Evolutionary conservation across 208 protist species (phyloP).

Genomic region (Tetramitus jugosus): DNA sequence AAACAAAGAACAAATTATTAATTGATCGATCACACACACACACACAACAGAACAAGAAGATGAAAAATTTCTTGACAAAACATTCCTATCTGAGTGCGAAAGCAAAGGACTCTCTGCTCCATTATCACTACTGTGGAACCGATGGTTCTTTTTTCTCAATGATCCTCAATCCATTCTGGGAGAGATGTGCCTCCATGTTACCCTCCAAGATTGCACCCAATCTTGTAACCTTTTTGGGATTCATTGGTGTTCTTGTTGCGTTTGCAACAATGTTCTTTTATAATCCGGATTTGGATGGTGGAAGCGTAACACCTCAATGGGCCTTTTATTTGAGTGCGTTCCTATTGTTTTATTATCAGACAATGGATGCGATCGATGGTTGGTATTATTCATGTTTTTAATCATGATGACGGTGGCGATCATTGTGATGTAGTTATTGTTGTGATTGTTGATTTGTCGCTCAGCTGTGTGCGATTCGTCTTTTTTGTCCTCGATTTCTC

Average conservation of each 20-base stretch:
- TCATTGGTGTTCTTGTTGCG: background rate
- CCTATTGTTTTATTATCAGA: constrained; percentile 21
- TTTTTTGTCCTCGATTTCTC: too few species aligned
- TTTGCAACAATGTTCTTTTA: background rate
- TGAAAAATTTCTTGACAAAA: too few species aligned
- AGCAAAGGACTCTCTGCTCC: too few species aligned
- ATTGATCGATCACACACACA: too few species aligned
- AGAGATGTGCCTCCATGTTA: background rate
- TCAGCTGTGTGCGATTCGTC: too few species aligned
- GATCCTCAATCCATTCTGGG: background rate
- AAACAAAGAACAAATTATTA: too few species aligned
- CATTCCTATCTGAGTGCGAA: too few species aligned
- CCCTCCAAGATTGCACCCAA: background rate
- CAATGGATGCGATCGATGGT: constrained; percentile 2
- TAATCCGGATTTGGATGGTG: background rate
- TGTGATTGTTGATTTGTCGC: too few species aligned
- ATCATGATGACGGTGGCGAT: background rate
- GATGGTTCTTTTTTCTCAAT: background rate
- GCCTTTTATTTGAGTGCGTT: background rate
- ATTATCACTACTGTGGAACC: background rate
- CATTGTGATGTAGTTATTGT: too few species aligned
- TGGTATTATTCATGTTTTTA: background rate
- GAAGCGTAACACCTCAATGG: background rate
- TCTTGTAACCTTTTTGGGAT: background rate
- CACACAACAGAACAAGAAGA: too few species aligned